Evolutionary conservation across 1,284 basidiomycete genomes (phyloP).

Genomic region (Papiliotrema terrestris): DNA sequence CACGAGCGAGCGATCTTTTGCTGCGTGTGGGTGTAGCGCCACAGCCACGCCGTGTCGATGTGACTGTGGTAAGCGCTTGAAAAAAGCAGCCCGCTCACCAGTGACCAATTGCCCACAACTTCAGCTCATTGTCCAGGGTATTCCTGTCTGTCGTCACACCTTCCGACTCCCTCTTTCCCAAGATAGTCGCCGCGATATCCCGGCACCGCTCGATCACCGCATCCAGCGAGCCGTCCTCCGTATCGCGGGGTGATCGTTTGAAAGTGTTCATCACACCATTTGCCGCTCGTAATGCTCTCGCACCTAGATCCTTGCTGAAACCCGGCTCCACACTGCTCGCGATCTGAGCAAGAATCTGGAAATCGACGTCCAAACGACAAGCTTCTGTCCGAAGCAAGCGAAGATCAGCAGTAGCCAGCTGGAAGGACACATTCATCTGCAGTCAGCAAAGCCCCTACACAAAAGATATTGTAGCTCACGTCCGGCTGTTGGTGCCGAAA

Average conservation of each 20-base stretch:
- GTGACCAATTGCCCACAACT: slow-evolving; percentile 27
- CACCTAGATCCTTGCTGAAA: slow-evolving; percentile 59
- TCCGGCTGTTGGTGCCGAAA: slow-evolving; percentile 21
- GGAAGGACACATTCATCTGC: slow-evolving; percentile 6
- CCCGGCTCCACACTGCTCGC: slow-evolving; percentile 53
- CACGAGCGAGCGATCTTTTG: slow-evolving; percentile 90
- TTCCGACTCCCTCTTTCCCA: slow-evolving; percentile 60
- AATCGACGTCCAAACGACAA: slow-evolving; percentile 78
- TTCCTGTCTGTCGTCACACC: neutral
- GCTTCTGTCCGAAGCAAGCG: slow-evolving; percentile 81
- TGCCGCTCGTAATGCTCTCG: slow-evolving; percentile 67
- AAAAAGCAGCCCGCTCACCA: neutral
- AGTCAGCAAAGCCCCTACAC: neutral
- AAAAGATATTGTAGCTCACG: neutral
- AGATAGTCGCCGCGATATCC: slow-evolving; percentile 69
- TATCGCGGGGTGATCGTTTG: slow-evolving; percentile 26
- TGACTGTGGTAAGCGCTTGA: slow-evolving; percentile 45
- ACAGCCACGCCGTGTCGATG: slow-evolving; percentile 77
- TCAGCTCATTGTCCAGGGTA: slow-evolving; percentile 9
- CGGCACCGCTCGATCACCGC: slow-evolving; percentile 51
- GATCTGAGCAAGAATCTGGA: slow-evolving; percentile 67
- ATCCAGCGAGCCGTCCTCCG: neutral
- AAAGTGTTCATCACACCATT: slow-evolving; percentile 87
- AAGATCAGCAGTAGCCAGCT: slow-evolving; percentile 67
- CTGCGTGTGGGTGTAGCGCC: slow-evolving; percentile 93